These are phyloP conservation scores for Penicillium sp. DNA, from an alignment of 2,329 filamentous ascomycete genomes.

Conservation along the genomic window DNA sequence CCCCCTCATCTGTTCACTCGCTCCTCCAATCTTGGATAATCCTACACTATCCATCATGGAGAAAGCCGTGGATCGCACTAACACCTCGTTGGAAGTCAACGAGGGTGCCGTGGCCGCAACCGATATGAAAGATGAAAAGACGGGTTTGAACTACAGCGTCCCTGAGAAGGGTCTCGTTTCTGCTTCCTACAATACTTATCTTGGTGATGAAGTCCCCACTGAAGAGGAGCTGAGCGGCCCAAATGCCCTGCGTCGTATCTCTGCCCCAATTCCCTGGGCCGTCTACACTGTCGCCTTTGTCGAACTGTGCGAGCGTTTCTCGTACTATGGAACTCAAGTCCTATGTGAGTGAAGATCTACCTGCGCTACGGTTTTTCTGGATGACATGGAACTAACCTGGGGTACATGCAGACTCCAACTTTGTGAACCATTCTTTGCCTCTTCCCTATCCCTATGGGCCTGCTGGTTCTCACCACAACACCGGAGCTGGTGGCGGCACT, in stretches of 20 bases:
- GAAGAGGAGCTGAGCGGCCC: slow-evolving; percentile 28
- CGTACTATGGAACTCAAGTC: slow-evolving; percentile 65
- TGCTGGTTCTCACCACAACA: slow-evolving; percentile 45
- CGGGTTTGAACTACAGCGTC: background rate
- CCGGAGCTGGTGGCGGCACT: slow-evolving; percentile 49
- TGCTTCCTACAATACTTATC: slow-evolving; percentile 2
- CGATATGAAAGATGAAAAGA: background rate
- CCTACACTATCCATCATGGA: slow-evolving; percentile 6
- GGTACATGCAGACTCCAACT: slow-evolving; percentile 52
- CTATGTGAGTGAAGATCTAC: slow-evolving; percentile 1
- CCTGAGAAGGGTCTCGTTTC: slow-evolving; percentile 16
- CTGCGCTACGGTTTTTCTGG: background rate
- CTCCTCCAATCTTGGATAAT: background rate
- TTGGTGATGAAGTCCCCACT: slow-evolving; percentile 26
- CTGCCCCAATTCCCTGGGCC: slow-evolving; percentile 49
- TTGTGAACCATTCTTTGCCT: slow-evolving; percentile 56
- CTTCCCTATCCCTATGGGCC: slow-evolving; percentile 41
- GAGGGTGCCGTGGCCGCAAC: background rate
- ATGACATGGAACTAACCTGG: background rate
- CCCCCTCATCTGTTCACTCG: background rate
- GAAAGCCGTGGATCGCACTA: background rate
- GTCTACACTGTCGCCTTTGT: slow-evolving; percentile 70
- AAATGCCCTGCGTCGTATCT: slow-evolving; percentile 24
- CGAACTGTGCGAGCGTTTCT: slow-evolving; percentile 74
- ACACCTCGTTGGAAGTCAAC: slow-evolving; percentile 13